A percentile compares a stretch with the other conserved stretches of the same genome.
These are phyloP conservation scores for Oryza glumipatula DNA, from an alignment of 176 grass and related monocot genomes.

Conservation along the genomic window DNA sequence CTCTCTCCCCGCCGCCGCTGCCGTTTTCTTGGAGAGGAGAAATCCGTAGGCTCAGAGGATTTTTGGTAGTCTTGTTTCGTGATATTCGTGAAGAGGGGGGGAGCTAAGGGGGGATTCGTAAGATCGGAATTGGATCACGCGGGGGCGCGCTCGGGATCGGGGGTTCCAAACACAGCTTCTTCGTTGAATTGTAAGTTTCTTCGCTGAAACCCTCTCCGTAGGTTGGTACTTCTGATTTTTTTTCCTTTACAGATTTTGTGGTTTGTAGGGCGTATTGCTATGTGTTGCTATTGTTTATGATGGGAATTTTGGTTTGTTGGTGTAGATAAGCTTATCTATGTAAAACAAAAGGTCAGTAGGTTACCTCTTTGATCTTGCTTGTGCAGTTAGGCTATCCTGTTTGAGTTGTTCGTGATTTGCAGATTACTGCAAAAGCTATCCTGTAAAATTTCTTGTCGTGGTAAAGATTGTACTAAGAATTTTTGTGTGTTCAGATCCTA, in stretches of 20 bases:
- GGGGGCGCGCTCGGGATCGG: slow-evolving; percentile 55
- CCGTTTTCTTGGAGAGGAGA: slow-evolving; percentile 21
- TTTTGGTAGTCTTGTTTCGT: slow-evolving; percentile 11
- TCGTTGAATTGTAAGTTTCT: slow-evolving; percentile 47
- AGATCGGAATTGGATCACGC: slow-evolving; percentile 48
- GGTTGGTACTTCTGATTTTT: neutral
- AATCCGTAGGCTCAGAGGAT: neutral
- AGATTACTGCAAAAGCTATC: neutral
- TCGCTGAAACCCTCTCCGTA: neutral
- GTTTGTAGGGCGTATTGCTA: neutral
- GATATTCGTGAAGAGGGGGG: slow-evolving; percentile 23
- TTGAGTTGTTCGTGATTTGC: neutral
- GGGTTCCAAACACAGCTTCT: slow-evolving; percentile 29
- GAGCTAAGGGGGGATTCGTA: slow-evolving; percentile 27
- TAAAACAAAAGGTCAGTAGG: neutral
- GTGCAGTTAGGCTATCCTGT: neutral
- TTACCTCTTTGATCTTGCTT: neutral
- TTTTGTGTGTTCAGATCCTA: neutral
- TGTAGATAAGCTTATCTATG: neutral
- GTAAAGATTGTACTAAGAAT: too few relatives aligned
- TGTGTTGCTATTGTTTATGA: neutral
- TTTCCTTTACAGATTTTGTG: neutral
- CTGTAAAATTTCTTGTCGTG: neutral
- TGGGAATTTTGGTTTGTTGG: too few relatives aligned
- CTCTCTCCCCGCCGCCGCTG: slow-evolving; percentile 27